Evolutionary conservation across 805 yeast genomes (phyloP), one percentile per base, ranked within the genome.

Genomic region (Grigorovia humatica): DNA sequence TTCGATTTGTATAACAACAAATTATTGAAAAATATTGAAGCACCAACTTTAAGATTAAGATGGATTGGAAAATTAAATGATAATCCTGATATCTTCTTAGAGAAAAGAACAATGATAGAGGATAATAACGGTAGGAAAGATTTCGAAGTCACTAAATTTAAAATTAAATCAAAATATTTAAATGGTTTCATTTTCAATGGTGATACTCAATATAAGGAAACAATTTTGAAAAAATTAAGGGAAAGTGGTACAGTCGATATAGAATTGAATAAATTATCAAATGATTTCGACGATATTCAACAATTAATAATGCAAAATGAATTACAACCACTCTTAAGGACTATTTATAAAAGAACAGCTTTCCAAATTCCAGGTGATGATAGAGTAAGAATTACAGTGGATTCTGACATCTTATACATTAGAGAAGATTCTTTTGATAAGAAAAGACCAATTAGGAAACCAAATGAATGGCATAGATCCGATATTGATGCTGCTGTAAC

Each of bases 341-440:
- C 96, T 11, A 79, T 83, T 41, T 88, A 87, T 71, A 86, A 88
- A 44, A 79, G 98, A 68, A 87, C 96, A 6, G 98, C 98, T 2
- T 91, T 93, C 74, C 97, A 91, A 74, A 91, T 91, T 60, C 99
- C 99, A 2, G 97, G 97, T 53, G 98, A 93, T 66, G 95, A 90
- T 66, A 80, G 91, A 63, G 84, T 90, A 42, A 82, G 98, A 66
- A 82, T 93, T 54, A 83, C 87, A 45, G 87, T 91, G 56, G 98
- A 91, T 70, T 84, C 95, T 15, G 93, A 93, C 66, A 80, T 93
- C 52, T 64, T 83, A 49, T 90, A 87, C 64, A 83, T 91, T 55
- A 80, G 98, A 60, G 99, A 91, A 66, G 98, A 91, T 66, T 70
- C 91, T 0, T 85, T 91, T 63, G 96, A 90, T 67, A 70, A 75